Base-by-base conservation (phyloP, 306 rosid genomes). In the Prunus kanzakura region DNA sequence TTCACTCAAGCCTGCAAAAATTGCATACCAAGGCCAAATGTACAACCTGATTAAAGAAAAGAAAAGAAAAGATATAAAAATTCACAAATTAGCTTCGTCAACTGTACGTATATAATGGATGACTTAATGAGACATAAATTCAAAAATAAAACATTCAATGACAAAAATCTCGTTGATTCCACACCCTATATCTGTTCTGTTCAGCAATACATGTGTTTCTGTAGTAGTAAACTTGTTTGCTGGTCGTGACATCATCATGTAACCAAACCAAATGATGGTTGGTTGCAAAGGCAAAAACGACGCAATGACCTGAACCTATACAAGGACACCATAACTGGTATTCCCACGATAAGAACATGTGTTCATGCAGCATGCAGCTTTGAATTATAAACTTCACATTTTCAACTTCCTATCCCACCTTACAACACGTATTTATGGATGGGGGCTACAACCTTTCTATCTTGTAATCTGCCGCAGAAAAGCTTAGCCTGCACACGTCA, bases 221-320 rank as follows among this genome's bases (percentile, higher is more conserved):
- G 35, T 27, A 46, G 58, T 78, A 25, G 32, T 56, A 25, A 25
- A 60, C 38, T 60, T 25, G 65, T 27, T 25, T 20, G 25, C 65
- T 22, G 11, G 52, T 16, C 5, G 23, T 20, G 76, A 38, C 43
- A 25, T 27, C 15, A 38, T 41, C 22, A 14, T 46, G 29, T 5
- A 16, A 70, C 77, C 70, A 71, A 56, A 56, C 20, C 4, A 56
- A 35, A 35, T 35, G 52, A 56, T 11, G 35, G 67, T 35, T 63
- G 47, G 68, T 50, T 16, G 72, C 76, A 73, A 73, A 47, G 32
- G 60, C 67, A 25, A 76, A 67, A 67, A 5, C 68, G n/a, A 65
- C 45, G 23, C 71, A 50, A 61, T 22, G 20, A 20, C 65, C 55
- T 20, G 32, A 80, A 74, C 23, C 83, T 82, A 50, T 82, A 82